Evolutionary conservation across 805 yeast species (phyloP), one percentile per base, ranked within the genome.

Genomic region (Candida schatavii): DNA sequence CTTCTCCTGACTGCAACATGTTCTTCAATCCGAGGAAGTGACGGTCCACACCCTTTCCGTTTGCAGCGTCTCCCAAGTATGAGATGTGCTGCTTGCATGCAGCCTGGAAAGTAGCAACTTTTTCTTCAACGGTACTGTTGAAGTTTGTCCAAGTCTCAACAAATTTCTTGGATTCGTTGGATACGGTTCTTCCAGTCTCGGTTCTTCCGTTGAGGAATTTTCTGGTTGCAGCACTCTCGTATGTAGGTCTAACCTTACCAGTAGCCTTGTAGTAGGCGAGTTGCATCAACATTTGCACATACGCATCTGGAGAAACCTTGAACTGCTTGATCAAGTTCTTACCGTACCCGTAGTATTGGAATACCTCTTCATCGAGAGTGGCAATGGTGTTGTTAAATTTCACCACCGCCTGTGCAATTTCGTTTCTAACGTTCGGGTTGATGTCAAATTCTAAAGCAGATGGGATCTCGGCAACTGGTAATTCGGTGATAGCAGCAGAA

Each of bases 211-310:
- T 81, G 57, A 80, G 84, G 64, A 75, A 91, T 61, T 80, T 83
- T 64, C 98, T 81, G 2, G 97, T 91, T 17, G 98, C 88, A 2
- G 97, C 97, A 39, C 96, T 83, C 66, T 91, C 99, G 66, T 91
- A 91, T 10, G 97, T 91, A 48, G 97, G 97, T 57, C 91, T 77
- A 41, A 80, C 72, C 41, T 75, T 78, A 18, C 96, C 95, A 31
- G 87, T 75, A 66, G 81, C 72, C 66, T 88, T 89, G 72, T 71
- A 91, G 65, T 88, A 85, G 15, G 96, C 96, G 48, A 93, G 74
- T 73, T 91, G 99, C 57, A 91, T 79, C 53, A 89, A 60, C 83
- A 90, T 83, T 66, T 91, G 99, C 40, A 88, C 79, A 59, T 77
- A 91, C 1, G 97, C 96, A 64, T 91, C 99, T 21, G 99, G 99